Conservation (phyloP, 2,329 filamentous ascomycete species). For the Paecilomyces sp. region DNA sequence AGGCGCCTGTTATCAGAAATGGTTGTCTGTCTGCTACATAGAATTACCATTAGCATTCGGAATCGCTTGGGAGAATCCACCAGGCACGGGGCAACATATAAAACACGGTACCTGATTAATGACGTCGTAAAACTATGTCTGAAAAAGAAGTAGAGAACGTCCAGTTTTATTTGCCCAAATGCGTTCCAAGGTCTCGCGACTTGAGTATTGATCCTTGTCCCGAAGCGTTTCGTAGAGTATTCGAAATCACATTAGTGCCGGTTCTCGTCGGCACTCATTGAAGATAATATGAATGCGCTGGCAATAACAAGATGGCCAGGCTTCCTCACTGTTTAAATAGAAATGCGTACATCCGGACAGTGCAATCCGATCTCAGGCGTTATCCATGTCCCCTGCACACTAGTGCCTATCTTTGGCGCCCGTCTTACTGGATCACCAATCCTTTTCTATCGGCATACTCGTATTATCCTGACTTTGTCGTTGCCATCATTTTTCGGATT, state of each 20-base stretch:
- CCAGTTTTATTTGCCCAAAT: too few relatives aligned
- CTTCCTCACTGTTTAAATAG: not conserved
- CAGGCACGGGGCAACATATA: not conserved
- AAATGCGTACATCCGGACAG: not conserved
- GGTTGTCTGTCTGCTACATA: not conserved
- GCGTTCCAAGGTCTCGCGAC: too few relatives aligned
- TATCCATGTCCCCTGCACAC: not conserved
- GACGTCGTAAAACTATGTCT: not conserved
- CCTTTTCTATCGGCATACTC: too few relatives aligned
- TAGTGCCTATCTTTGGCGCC: not conserved
- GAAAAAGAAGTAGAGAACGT: too few relatives aligned
- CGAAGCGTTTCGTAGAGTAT: too few relatives aligned
- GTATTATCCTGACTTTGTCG: not conserved
- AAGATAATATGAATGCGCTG: not conserved
- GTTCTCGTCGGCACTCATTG: too few relatives aligned
- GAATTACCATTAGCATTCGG: not conserved
- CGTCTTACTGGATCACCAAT: not conserved
- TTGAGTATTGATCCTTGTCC: too few relatives aligned
- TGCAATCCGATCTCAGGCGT: not conserved
- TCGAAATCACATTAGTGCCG: too few relatives aligned
- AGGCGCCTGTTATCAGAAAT: not conserved
- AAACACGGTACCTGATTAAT: not conserved
- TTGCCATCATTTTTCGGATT: not conserved
- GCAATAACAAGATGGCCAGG: not conserved
- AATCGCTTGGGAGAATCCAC: not conserved